phyloP scores from a whole-genome alignment of 2,329 filamentous ascomycete genomes.

The Ampelomyces quisqualis region DNA sequence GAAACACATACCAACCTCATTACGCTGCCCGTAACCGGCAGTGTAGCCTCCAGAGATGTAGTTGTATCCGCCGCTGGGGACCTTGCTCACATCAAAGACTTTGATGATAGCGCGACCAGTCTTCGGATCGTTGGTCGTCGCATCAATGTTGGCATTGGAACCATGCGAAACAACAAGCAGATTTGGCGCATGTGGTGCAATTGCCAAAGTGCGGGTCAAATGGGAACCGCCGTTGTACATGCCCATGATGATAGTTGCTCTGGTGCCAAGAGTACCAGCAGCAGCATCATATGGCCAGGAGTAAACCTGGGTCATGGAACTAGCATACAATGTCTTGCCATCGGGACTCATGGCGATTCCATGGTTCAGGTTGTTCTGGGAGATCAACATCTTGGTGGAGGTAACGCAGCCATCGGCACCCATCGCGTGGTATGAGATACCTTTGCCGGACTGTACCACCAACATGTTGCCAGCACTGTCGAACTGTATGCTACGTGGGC shows the following conservation, averaged over 20 bases:
- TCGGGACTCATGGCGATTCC: constrained; percentile 51
- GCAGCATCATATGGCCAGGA: constrained; percentile 64
- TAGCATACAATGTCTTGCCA: constrained; percentile 55
- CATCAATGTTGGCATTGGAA: constrained; percentile 63
- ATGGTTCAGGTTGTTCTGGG: constrained; percentile 49
- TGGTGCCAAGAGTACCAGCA: constrained; percentile 49
- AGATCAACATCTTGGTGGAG: constrained; percentile 35
- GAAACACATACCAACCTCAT: constrained; percentile 63
- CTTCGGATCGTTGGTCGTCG: constrained; percentile 49
- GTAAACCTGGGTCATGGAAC: constrained; percentile 59
- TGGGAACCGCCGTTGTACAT: constrained; percentile 56
- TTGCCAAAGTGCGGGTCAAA: constrained; percentile 64
- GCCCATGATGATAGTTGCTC: constrained; percentile 63
- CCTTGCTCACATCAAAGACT: constrained; percentile 55
- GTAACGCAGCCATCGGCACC: constrained; percentile 32
- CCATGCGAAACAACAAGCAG: constrained; percentile 66
- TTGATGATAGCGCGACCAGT: constrained; percentile 66
- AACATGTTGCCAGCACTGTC: constrained; percentile 38
- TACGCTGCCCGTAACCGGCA: constrained; percentile 67
- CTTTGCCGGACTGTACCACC: constrained; percentile 37
- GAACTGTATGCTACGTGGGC: constrained; percentile 36
- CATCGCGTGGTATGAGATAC: constrained; percentile 36
- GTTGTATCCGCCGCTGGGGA: constrained; percentile 45
- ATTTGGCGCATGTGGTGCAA: constrained; percentile 57
- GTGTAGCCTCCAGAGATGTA: constrained; percentile 54